A percentile compares a stretch with the other conserved stretches of the same genome.
phyloP scores from a whole-genome alignment of 2,329 filamentous ascomycete species.

The Colletotrichum chlorophyti region DNA sequence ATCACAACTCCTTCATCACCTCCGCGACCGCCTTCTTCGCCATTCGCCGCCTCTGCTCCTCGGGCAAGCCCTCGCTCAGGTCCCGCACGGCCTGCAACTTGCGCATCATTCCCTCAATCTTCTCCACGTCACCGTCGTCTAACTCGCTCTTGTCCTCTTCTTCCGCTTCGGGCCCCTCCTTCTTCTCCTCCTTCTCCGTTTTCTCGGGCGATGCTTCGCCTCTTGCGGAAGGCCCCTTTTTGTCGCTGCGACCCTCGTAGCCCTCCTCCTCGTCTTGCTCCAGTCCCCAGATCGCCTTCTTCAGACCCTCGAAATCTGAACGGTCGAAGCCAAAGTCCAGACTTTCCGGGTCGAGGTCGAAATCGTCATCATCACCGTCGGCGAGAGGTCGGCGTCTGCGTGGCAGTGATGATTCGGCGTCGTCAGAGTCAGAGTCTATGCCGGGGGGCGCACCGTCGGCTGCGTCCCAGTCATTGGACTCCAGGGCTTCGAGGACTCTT shows the following conservation, averaged over 20 bases:
- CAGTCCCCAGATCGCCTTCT: constrained; percentile 57
- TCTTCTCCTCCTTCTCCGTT: constrained; percentile 18
- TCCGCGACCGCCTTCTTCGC: constrained; percentile 68
- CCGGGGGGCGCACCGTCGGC: constrained; percentile 37
- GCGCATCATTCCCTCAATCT: constrained; percentile 68
- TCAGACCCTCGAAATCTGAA: constrained; percentile 59
- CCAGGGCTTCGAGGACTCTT: constrained; percentile 65
- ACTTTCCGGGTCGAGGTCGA: constrained; percentile 51
- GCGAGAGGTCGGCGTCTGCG: constrained; percentile 37
- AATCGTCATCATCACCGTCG: constrained; percentile 38
- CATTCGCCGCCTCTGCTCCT: constrained; percentile 66
- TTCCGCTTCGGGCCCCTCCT: constrained; percentile 31
- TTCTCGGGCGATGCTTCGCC: neutral
- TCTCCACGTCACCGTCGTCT: constrained; percentile 58
- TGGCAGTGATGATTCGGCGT: constrained; percentile 35
- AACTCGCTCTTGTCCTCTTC: too few relatives aligned
- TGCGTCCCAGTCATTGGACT: constrained; percentile 68
- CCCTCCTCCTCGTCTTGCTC: constrained; percentile 33
- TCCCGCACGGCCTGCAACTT: constrained; percentile 68
- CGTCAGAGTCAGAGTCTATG: constrained; percentile 40
- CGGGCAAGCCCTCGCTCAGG: constrained; percentile 63
- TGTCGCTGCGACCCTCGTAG: constrained; percentile 1
- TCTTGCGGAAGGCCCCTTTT: constrained; percentile 12
- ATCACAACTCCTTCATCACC: constrained; percentile 66
- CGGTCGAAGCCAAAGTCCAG: constrained; percentile 60